Evolutionary conservation across 345 rosid species (phyloP).

Genomic region (Rhodamnia argentea): DNA sequence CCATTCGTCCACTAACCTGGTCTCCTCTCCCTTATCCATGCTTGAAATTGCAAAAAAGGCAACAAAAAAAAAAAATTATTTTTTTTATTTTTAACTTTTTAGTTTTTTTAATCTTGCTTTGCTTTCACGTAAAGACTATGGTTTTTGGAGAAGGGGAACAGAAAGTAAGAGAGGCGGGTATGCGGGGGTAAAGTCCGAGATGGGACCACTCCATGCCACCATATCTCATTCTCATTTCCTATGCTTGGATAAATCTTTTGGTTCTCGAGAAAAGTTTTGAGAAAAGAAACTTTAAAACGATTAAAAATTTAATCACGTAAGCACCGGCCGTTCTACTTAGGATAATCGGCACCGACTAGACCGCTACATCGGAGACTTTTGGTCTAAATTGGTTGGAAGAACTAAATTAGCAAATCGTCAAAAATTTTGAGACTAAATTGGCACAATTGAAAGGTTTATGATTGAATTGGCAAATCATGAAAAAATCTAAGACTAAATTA

Average conservation of each 20-base stretch:
- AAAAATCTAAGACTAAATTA: no score
- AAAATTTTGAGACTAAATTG: no score
- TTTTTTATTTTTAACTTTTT: neutral
- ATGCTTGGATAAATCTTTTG: neutral
- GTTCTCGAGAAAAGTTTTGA: neutral
- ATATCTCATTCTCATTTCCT: neutral
- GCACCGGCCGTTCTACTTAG: no score
- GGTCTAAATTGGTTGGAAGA: no score
- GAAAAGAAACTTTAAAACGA: neutral
- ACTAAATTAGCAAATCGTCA: no score
- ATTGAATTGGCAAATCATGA: no score
- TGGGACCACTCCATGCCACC: slow-evolving; percentile 29
- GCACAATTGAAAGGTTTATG: no score
- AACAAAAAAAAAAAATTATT: neutral
- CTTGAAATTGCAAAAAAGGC: neutral
- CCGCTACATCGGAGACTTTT: no score
- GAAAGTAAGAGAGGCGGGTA: slow-evolving; percentile 8
- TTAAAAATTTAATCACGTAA: no score
- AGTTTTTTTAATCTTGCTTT: slow-evolving; percentile 12
- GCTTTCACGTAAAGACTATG: slow-evolving; percentile 56
- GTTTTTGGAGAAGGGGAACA: slow-evolving; percentile 12
- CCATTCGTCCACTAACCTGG: neutral
- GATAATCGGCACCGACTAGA: no score
- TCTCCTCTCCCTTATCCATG: neutral
- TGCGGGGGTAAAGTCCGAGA: slow-evolving; percentile 31